Conservation (phyloP, 331 rosid species). For the Rosa hybrid region DNA sequence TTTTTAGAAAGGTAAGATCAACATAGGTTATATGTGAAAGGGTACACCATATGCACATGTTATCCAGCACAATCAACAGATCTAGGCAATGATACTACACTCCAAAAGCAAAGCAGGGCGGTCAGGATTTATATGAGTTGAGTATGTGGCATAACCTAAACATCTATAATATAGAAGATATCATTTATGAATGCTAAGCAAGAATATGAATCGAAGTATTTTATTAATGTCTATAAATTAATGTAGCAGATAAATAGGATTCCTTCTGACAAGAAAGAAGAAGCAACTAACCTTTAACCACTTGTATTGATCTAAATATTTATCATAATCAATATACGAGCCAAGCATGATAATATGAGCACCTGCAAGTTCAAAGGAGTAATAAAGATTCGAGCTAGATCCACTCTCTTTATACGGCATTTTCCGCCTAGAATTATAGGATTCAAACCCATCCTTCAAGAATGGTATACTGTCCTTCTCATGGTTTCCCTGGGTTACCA, state of each 20-base stretch:
- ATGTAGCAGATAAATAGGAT: not conserved
- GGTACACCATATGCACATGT: not conserved
- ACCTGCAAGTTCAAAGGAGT: constrained; percentile 87
- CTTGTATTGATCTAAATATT: constrained; percentile 72
- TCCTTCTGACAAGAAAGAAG: not conserved
- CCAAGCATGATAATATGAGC: constrained; percentile 85
- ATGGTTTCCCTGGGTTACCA: constrained; percentile 97
- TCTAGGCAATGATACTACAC: not conserved
- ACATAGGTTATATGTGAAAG: not conserved
- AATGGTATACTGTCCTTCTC: constrained; percentile 70
- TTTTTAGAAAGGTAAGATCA: not conserved
- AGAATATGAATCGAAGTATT: not conserved
- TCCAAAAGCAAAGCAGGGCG: not conserved
- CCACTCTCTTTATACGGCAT: constrained; percentile 92
- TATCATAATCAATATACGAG: constrained; percentile 74
- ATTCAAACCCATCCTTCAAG: constrained; percentile 62
- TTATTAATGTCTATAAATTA: not conserved
- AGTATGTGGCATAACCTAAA: not conserved
- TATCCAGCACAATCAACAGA: not conserved
- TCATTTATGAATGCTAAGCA: not conserved
- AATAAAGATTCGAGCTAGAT: constrained; percentile 84
- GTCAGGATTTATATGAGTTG: not conserved
- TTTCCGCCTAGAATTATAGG: constrained; percentile 88
- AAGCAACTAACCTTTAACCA: constrained; percentile 82
- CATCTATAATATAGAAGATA: not conserved